phyloP scores from a whole-genome alignment of 371 early-diverging fungal species.

The Lichtheimia corymbifera region DNA sequence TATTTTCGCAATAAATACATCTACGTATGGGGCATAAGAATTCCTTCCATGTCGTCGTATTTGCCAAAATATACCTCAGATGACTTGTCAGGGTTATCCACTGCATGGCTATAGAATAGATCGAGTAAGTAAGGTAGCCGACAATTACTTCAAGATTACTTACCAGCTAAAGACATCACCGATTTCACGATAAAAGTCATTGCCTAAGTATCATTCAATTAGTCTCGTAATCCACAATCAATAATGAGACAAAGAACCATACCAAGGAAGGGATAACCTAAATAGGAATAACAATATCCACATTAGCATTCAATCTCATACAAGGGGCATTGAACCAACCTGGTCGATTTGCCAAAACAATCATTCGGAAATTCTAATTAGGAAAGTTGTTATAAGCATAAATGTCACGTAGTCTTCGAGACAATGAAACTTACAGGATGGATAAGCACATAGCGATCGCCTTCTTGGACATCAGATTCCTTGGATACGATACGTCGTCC shows the following conservation, averaged over 20 bases:
- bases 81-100: conserved; percentile 79
- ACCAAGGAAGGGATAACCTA: conserved; percentile 42
- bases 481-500: conserved; percentile 75
- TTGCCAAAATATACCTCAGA: conserved; percentile 53
- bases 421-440: conserved; percentile 43
- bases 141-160: not conserved
- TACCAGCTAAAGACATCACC: conserved; percentile 76
- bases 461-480: conserved; percentile 42
- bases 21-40: not conserved
- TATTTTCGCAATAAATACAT: conserved; percentile 72
- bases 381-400: not conserved
- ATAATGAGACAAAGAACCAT: not conserved
- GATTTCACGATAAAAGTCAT: conserved; percentile 84
- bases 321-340: conserved; percentile 27
- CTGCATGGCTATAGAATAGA: conserved; percentile 57
- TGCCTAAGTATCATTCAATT: conserved; percentile 64
- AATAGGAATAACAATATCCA: not conserved
- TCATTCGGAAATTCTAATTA: conserved; percentile 72
- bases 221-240: too few relatives aligned
- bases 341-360: conserved; percentile 87
- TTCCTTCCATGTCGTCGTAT: not conserved
- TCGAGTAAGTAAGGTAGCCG: not conserved
- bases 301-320: conserved; percentile 1
- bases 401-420: not conserved
- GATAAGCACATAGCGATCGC: conserved; percentile 54